Evolutionary conservation across 1,284 basidiomycete species (phyloP), one percentile per base, ranked within the genome.

Genomic region (Cutaneotrichosporon arboriforme): DNA sequence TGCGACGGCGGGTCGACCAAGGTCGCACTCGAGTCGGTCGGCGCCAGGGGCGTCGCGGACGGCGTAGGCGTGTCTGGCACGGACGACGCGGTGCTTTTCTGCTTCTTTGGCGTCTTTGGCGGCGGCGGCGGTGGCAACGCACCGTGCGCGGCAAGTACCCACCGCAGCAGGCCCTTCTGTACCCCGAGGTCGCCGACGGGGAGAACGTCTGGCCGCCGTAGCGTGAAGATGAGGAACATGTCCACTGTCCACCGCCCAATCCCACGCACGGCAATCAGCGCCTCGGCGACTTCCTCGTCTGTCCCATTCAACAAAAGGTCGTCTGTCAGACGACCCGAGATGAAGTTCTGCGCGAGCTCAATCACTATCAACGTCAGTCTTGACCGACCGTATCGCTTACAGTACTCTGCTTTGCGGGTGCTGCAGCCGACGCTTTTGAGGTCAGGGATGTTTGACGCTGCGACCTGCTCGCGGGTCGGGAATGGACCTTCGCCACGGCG

Each of bases 161-260:
- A 91, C 37, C 83, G 79, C 42, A 87, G 71, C 4, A 91, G 63
- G 15, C 88, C 88, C 42, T 87, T 83, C 66, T 90, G 88, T 2
- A 88, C 83, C 13, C 88, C 88, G 14, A 91, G 78, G 63, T 91
- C 89, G 18, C 87, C 87, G 46, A 87, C 83, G 37, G 88, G 87
- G 2, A 91, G 78, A 45, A 92, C 85, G 70, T 93, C 83, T 0
- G 86, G 86, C 8, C 89, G 83, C 5, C 87, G 80, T 20, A 90
- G 78, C 1, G 87, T 86, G 73, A 92, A 92, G 55, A 93, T 88
- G 12, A 87, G 81, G 67, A 92, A 92, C 90, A 92, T 91, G 67
- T 90, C 84, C 14, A 90, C 86, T 79, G 72, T 75, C 71, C 74
- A 75, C 54, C 72, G 79, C 44, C 89, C 89, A 56, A 91, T 88